Evolutionary conservation across 306 rosid species (phyloP), one percentile per base, ranked within the genome.

Genomic region (Astragalus glycyphyllos): DNA sequence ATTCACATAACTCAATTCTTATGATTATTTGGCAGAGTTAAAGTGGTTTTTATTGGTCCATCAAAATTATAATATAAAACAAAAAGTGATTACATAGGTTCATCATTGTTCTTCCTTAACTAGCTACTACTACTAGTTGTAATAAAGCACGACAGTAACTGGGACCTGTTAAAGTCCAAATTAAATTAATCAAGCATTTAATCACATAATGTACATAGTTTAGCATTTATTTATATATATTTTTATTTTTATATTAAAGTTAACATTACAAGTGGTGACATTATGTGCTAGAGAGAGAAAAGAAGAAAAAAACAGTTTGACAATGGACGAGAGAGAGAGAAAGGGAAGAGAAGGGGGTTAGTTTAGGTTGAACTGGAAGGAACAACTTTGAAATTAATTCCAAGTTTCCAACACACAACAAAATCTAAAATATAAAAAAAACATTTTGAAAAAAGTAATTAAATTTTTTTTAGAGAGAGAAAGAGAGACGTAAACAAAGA

Each of bases 401-500:
- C 73, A 32, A 53, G 3, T 1, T 26, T 20, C 56, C 73, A 32
- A 53, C 70, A 62, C 42, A 55, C 17, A 68, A 69, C 64, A 56
- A 15, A 42, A 60, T 58, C 64, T 34, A 15, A n/a, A 60, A 53
- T 3, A 47, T n/a, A 65, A 44, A 15, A 58, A 76, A 58, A 37
- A 15, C 12, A 8, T 35, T 58, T 68, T 58, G 23, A 29, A 65
- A 44, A 44, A 20, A 13, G 16, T 12, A 51, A 53, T 9, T 35
- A 16, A 46, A 4, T 4, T 8, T 49, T 46, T 13, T 23, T 4
- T 46, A 50, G 56, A 73, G 63, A 74, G 78, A 17, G 16, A 3
- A 31, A 34, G 10, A 77, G 84, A 86, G 82, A 79, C 91, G 89
- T 84, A 58, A 84, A 49, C 84, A 16, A 6, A 69, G 69, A 58